Evolutionary conservation across 495 filamentous ascomycete species (phyloP), one percentile per base, ranked within the genome.

Genomic region (Xeromyces bisporus): DNA sequence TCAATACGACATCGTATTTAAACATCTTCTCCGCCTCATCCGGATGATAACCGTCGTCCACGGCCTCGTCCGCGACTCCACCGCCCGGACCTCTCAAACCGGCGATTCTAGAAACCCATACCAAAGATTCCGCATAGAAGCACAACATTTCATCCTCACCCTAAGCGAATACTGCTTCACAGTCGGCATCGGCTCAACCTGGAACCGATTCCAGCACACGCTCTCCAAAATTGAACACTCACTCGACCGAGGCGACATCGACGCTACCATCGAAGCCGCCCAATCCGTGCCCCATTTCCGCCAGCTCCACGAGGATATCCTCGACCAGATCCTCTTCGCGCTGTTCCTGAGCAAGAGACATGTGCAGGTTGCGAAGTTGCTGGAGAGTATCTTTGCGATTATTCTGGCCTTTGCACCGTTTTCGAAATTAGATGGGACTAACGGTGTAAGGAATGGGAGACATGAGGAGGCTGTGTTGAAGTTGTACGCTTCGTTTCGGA

Each of bases 1-100:
- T 12, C 81, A 78, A 41, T 94, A 93, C 43, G 89, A 97, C 45
- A 59, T 56, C 15, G 65, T 93, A 12, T 93, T 92, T 58, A 77
- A 70, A 34, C 56, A 81, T 8, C 54, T 93, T 2, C 66, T 97
- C 1, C 72, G 83, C 1, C 53, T 87, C 0, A 48, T 79, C 3
- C 73, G 89, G 3, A 80, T 96, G 76, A 56, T 79, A 0, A 86
- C 77, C 31, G 75, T 86, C 6, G 73, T 74, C 7, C 73, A 75
- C 28, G 66, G 74, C 38, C 62, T 92, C 14, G 67, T 75, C 29
- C 70, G 69, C n/a, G 64, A 74, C 41, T 65, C 63, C 8, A 67
- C 53, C 15, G 35, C 47, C 31, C 57, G 58, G 23, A 50, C 27
- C 29, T 64, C 56, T 6, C 38, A 54, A 5, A 47, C 47, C n/a